A percentile compares a stretch with the other conserved stretches of the same genome.
Evolutionary conservation across 148 eudicot genomes (phyloP).

Genomic region (Vaccinium darrowii): DNA sequence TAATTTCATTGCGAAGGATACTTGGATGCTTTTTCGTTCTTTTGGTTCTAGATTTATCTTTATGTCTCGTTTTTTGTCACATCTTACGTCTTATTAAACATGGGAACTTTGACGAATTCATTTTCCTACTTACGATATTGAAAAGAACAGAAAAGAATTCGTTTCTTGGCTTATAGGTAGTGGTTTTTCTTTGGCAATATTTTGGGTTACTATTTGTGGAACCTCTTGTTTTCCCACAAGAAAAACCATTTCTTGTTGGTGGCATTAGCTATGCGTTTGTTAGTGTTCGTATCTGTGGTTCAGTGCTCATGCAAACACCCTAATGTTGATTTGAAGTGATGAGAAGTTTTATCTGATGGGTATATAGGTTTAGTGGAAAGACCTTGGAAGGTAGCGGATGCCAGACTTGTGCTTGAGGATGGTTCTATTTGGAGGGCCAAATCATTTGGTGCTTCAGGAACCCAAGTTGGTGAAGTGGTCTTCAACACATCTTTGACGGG

Average conservation of each 20-base stretch:
- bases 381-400: slow-evolving; percentile 97
- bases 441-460: slow-evolving; percentile 95
- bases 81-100: neutral
- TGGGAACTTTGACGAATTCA: neutral
- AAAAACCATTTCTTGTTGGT: neutral
- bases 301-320: neutral
- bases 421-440: slow-evolving; percentile 95
- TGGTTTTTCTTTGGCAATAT: neutral
- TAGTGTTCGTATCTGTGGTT: neutral
- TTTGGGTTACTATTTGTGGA: neutral
- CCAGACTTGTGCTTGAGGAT: slow-evolving; percentile 92
- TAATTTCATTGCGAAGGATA: neutral
- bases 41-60: neutral
- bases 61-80: neutral
- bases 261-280: neutral
- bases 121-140: neutral
- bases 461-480: slow-evolving; percentile 99
- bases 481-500: slow-evolving; percentile 94
- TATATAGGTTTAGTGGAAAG: slow-evolving; percentile 46
- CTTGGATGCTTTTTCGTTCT: neutral
- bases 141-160: neutral
- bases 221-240: neutral
- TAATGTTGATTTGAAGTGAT: slow-evolving; percentile 5
- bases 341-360: slow-evolving; percentile 12
- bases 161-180: neutral